Conservation (phyloP, 176 grass and related monocot species). For the Panicum miliaceum region DNA sequence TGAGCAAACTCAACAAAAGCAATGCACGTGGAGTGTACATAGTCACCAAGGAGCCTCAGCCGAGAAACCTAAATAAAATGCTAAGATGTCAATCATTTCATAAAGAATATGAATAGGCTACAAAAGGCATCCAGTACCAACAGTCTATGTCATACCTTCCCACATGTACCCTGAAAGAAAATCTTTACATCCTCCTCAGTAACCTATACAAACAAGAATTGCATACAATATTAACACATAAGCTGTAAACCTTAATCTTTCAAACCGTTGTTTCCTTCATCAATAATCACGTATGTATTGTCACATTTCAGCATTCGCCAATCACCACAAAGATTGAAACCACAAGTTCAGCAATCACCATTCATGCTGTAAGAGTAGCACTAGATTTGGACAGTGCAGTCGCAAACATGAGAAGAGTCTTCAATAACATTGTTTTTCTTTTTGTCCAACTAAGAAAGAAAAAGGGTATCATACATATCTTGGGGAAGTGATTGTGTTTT, state of each 20-base stretch:
- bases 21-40: conserved; percentile 87
- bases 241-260: not conserved
- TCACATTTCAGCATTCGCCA: not conserved
- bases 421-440: not conserved
- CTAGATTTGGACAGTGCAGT: not conserved
- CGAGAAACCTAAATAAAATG: conserved; percentile 73
- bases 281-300: not conserved
- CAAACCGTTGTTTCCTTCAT: not conserved
- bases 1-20: conserved; percentile 95
- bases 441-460: not conserved
- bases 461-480: not conserved
- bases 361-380: not conserved
- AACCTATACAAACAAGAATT: conserved; percentile 58
- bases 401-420: not conserved
- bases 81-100: conserved; percentile 5
- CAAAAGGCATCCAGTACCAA: not conserved
- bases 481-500: not conserved
- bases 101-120: conserved; percentile 14
- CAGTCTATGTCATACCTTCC: conserved; percentile 54
- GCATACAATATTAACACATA: not conserved
- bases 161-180: conserved; percentile 80
- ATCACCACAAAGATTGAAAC: not conserved
- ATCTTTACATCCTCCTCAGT: conserved; percentile 80
- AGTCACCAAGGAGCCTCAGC: conserved; percentile 90
- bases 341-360: not conserved